Percentiles rank a stretch among this genome's conserved stretches.
Conservation (phyloP, 2,329 filamentous ascomycete species). For the Zalaria sp. region DNA sequence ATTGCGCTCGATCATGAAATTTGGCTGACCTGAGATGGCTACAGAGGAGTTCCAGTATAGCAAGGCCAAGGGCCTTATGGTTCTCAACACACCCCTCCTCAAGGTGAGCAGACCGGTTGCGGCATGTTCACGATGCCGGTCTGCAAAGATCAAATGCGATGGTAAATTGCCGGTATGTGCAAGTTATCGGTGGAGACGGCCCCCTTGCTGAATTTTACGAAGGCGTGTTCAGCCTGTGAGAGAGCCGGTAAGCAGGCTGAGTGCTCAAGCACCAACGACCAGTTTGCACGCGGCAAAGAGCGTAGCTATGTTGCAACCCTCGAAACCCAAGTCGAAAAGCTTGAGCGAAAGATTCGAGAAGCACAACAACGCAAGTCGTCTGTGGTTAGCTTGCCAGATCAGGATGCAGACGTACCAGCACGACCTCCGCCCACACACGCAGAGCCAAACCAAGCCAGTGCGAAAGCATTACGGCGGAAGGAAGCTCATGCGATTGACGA, state of each 20-base stretch:
- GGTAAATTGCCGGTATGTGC: constrained; percentile 59
- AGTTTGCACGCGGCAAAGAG: constrained; percentile 91
- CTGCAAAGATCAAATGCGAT: constrained; percentile 95
- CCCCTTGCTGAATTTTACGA: neutral
- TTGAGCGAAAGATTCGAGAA: constrained; percentile 59
- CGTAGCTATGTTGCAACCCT: constrained; percentile 91
- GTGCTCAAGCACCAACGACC: constrained; percentile 88
- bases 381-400: constrained; percentile 51
- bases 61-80: constrained; percentile 21
- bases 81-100: constrained; percentile 43
- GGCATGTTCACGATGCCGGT: constrained; percentile 69
- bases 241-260: constrained; percentile 74
- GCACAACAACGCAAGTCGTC: constrained; percentile 58
- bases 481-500: constrained; percentile 85
- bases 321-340: constrained; percentile 78
- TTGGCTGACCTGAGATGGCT: neutral
- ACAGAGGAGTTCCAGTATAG: neutral
- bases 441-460: constrained; percentile 4
- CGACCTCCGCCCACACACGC: neutral
- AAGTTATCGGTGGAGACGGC: neutral
- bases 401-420: constrained; percentile 7
- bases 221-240: constrained; percentile 84
- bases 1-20: too few species aligned
- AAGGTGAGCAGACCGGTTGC: constrained; percentile 67
- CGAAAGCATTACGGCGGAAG: constrained; percentile 33